Base-by-base conservation (phyloP, 768 basidiomycete genomes). In the Boletus rex-veris region DNA sequence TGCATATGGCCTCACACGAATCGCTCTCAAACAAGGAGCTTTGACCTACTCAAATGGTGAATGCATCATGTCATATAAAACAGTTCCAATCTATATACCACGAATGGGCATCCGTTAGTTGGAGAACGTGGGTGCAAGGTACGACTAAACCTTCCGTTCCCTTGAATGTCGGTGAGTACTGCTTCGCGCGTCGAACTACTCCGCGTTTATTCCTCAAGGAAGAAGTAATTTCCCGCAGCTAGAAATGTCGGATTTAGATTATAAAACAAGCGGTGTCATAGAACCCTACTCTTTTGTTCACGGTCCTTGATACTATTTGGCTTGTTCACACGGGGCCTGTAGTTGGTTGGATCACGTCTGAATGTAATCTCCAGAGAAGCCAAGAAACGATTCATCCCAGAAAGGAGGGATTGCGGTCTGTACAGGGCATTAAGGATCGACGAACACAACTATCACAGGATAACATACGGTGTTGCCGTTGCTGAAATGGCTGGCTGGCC, bases 321-420 rank as follows among this genome's bases (percentile, higher is more conserved):
- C 74, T 93, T 93, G 76, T 93, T 93, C 26, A 93, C 91, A 39
- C 91, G 84, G 36, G 91, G 91, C 39, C 91, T 80, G 78, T 83
- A 93, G 75, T 93, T 92, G 54, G 93, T 96, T 11, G 96, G 97
- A 73, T 99, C 97, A 62, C 97, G 86, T 55, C 97, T 81, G 86
- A 98, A 98, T 1, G 97, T 98, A 70, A 98, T 96, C 73, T 98
- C 93, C 14, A 99, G 78, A 11, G 90, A 92, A 1, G 90, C 89
- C 53, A 99, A 75, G 84, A 99, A 99, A 63, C 87, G 86, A 77
- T 99, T 98, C 95, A 99, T 98, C 28, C 97, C 97, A 11, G 92
- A 87, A 52, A 98, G 77, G 21, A 99, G 79, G 7, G 92, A 92
- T 72, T 98, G 93, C 4, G 97, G 96, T 56, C 92, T 95, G 64